These are phyloP conservation scores for Auricularia auricula-judae DNA, from an alignment of 768 basidiomycete species.

Conservation along the genomic window DNA sequence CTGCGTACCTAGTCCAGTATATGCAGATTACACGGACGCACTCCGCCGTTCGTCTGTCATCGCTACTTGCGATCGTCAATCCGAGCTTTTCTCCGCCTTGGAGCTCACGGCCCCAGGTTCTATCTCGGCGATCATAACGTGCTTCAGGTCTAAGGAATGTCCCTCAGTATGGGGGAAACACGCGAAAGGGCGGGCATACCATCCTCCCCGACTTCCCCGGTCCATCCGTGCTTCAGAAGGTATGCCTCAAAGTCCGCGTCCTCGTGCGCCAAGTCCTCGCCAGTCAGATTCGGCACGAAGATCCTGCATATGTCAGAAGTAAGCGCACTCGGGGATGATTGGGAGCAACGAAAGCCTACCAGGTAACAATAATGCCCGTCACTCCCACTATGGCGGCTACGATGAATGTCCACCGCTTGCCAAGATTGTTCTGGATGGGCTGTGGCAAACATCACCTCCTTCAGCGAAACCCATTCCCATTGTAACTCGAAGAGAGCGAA, in stretches of 20 bases:
- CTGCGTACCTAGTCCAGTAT: no score
- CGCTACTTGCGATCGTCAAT: no score
- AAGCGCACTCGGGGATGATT: no score
- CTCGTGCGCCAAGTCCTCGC: constrained; percentile 54
- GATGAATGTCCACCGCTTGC: constrained; percentile 62
- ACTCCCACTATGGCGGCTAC: constrained; percentile 59
- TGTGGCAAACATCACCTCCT: constrained; percentile 9
- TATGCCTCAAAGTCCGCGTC: constrained; percentile 52
- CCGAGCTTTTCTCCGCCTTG: no score
- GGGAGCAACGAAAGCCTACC: constrained; percentile 16
- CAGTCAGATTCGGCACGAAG: constrained; percentile 58
- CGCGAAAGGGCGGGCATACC: constrained; percentile 13
- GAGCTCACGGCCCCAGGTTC: no score
- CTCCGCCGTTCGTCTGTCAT: no score
- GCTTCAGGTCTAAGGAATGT: no score
- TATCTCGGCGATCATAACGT: no score
- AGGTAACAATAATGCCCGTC: constrained; percentile 51
- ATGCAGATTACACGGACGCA: no score
- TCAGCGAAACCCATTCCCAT: background rate
- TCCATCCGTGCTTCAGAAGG: constrained; percentile 53
- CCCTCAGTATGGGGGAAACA: no score
- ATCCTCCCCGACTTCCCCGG: constrained; percentile 50
- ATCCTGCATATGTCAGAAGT: constrained; percentile 11
- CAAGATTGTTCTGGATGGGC: constrained; percentile 56
- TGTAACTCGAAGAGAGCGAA: background rate